Evolutionary conservation across 1,139 yeast genomes (phyloP), one percentile per base, ranked within the genome.

Genomic region (Tardiomyces depauwii): DNA sequence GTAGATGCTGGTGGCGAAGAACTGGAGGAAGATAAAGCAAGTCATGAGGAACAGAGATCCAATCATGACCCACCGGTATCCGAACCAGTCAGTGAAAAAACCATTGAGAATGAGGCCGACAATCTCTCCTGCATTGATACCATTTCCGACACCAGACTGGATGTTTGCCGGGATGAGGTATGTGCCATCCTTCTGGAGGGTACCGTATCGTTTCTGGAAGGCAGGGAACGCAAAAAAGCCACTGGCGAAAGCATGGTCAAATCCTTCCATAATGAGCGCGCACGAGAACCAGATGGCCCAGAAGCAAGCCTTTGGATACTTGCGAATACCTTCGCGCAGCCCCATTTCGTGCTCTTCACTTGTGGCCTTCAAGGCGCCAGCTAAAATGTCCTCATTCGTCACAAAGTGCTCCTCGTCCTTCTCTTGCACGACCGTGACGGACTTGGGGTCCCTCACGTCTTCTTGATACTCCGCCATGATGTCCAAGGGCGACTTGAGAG

Each of bases 241-340:
- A 32, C 58, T 54, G 46, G 71, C 53, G 45, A 72, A 57, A 39
- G 56, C 57, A 36, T 61, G 54, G 51, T 72, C 77, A 55, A 69
- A 73, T 28, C 77, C 77, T 50, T 70, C 76, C 75, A 71, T 71
- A 45, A 72, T 54, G 43, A 72, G 57, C 28, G 70, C 67, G 14
- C 65, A 53, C 1, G 73, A 67, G 46, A 71, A 57, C 33, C 70
- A 52, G 32, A 71, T 48, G 2, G 74, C 68, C 75, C 76, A 72
- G 46, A 66, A 46, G 2, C 63, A 65, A 2, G 76, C 73, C 46
- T 59, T 61, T 11, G 67, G 68, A 45, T 63, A 65, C 13, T 42
- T 47, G 33, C 56, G 65, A 43, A 75, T 51, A 47, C 74, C 77
- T 53, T 73, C 70, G 25, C 46, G 51, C 45, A 73, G 60, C 3